A percentile compares a stretch with the other conserved stretches of the same genome.
phyloP scores from a whole-genome alignment of 1,284 basidiomycete genomes.

The Thelephora terrestris region DNA sequence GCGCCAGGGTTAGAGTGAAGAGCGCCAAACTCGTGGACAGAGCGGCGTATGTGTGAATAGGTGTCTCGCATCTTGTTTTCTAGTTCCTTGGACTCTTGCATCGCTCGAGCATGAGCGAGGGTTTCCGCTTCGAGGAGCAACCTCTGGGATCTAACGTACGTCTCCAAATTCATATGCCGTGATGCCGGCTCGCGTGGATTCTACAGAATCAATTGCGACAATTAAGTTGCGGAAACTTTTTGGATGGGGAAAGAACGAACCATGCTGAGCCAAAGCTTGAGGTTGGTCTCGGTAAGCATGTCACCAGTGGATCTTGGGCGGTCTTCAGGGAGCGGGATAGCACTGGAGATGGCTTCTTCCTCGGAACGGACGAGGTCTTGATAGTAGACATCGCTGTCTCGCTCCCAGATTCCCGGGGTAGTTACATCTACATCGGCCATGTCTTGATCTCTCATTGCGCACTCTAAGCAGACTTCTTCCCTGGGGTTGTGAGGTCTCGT shows the following conservation, averaged over 20 bases:
- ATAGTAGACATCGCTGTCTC: conserved; percentile 78
- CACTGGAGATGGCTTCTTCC: conserved; percentile 50
- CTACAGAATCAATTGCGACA: conserved; percentile 25
- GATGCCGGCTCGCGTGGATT: conserved; percentile 73
- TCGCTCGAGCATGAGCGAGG: conserved; percentile 59
- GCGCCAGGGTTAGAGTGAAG: conserved; percentile 23
- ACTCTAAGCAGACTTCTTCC: conserved; percentile 91
- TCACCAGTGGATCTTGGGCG: conserved; percentile 59
- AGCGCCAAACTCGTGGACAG: conserved; percentile 53
- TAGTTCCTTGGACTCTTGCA: conserved; percentile 64
- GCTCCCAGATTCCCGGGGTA: conserved; percentile 82
- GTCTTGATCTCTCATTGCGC: conserved; percentile 98
- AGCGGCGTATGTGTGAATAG: conserved; percentile 66
- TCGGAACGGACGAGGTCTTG: conserved; percentile 75
- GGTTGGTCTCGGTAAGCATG: conserved; percentile 64
- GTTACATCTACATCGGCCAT: conserved; percentile 93
- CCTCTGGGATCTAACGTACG: conserved; percentile 64
- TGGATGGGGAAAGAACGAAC: conserved; percentile 37
- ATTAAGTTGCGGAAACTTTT: neutral
- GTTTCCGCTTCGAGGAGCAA: conserved; percentile 67
- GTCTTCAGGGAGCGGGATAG: conserved; percentile 34
- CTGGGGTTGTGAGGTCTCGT: conserved; percentile 40
- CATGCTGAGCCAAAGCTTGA: conserved; percentile 83
- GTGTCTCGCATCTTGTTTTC: conserved; percentile 69
- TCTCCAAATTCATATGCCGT: conserved; percentile 59